Percentiles rank a stretch among this genome's conserved stretches.
phyloP scores from a whole-genome alignment of 1,284 basidiomycete species.

The Anthracocystis setariae region DNA sequence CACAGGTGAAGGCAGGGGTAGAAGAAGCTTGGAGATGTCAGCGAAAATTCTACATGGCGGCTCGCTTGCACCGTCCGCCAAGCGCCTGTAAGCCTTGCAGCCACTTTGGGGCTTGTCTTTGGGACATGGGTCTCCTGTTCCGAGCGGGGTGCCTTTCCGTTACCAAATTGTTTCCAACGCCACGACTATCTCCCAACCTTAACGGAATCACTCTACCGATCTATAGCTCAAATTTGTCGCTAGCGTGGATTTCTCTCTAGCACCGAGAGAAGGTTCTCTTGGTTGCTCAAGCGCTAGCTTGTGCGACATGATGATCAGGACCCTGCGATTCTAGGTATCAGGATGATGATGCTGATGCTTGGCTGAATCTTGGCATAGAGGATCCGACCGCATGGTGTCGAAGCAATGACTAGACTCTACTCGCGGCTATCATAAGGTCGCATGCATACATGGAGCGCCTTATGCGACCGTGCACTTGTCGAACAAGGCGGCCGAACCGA shows the following conservation, averaged over 20 bases:
- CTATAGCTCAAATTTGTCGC: too few relatives aligned
- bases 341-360: slow-evolving; percentile 1
- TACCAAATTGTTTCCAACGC: not conserved
- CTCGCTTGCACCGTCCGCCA: not conserved
- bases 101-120: not conserved
- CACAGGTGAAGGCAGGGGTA: not conserved
- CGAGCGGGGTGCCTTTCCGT: not conserved
- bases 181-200: too few relatives aligned
- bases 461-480: not conserved
- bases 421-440: not conserved
- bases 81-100: too few relatives aligned
- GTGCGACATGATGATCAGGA: too few relatives aligned
- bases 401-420: slow-evolving; percentile 1
- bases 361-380: not conserved
- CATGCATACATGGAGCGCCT: not conserved
- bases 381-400: not conserved
- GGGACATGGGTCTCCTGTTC: too few relatives aligned
- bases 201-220: too few relatives aligned
- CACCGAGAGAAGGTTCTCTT: too few relatives aligned
- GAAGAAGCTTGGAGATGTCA: slow-evolving; percentile 3
- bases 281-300: too few relatives aligned
- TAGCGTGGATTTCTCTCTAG: too few relatives aligned
- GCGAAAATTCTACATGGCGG: slow-evolving; percentile 8
- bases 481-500: slow-evolving; percentile 2
- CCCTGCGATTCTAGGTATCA: not conserved